Percentiles rank a stretch among this genome's conserved stretches.
Evolutionary conservation across 805 yeast genomes (phyloP).

Genomic region (Yueomyces sinensis): DNA sequence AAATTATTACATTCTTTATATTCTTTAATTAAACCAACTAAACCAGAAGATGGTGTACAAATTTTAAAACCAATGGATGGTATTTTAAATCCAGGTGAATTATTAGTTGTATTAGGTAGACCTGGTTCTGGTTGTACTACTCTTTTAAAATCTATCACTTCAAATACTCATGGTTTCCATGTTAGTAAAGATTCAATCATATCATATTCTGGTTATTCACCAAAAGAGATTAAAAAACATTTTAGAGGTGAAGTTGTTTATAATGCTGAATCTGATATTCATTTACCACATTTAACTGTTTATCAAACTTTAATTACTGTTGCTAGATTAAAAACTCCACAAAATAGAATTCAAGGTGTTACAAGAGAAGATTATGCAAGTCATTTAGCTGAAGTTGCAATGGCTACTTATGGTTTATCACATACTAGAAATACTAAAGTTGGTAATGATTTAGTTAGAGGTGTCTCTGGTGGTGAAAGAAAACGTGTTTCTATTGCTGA

Average conservation of each 20-base stretch:
- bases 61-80: slow-evolving; percentile 60
- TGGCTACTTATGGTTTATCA: slow-evolving; percentile 46
- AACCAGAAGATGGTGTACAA: slow-evolving; percentile 28
- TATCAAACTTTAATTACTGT: slow-evolving; percentile 53
- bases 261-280: slow-evolving; percentile 55
- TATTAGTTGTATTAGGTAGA: slow-evolving; percentile 58
- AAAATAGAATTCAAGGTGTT: slow-evolving; percentile 47
- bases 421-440: slow-evolving; percentile 50
- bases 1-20: slow-evolving; percentile 16
- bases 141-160: slow-evolving; percentile 42
- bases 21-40: slow-evolving; percentile 9
- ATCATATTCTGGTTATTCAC: slow-evolving; percentile 42
- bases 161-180: slow-evolving; percentile 47
- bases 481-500: slow-evolving; percentile 67
- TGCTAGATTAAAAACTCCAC: slow-evolving; percentile 48
- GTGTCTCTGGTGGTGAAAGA: slow-evolving; percentile 68
- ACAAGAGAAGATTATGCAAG: slow-evolving; percentile 40
- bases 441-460: slow-evolving; percentile 43
- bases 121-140: slow-evolving; percentile 77
- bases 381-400: slow-evolving; percentile 38
- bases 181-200: slow-evolving; percentile 33
- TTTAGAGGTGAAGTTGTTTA: slow-evolving; percentile 60
- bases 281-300: slow-evolving; percentile 57
- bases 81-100: slow-evolving; percentile 44
- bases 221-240: slow-evolving; percentile 34